These are phyloP conservation scores for Globisporangium nunn DNA, from an alignment of 352 stramenopile species.

Conservation along the genomic window DNA sequence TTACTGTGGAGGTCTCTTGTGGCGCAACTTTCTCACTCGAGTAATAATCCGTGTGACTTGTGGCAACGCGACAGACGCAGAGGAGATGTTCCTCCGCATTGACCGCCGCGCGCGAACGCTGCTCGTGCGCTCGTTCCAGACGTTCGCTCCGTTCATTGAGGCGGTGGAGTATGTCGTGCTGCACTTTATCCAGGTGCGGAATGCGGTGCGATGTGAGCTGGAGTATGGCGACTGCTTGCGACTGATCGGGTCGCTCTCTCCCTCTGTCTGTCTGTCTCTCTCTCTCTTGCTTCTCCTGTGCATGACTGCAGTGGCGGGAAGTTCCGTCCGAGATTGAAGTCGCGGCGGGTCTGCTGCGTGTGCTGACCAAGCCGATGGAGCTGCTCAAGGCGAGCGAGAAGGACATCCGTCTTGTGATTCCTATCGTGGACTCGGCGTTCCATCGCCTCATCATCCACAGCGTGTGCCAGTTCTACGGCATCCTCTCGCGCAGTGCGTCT, in stretches of 20 bases:
- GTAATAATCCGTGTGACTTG: background rate
- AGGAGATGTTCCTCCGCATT: slow-evolving; percentile 75
- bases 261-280: background rate
- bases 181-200: slow-evolving; percentile 70
- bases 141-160: slow-evolving; percentile 69
- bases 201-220: background rate
- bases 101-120: slow-evolving; percentile 65
- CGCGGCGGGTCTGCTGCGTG: slow-evolving; percentile 37
- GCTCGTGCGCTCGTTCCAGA: slow-evolving; percentile 57
- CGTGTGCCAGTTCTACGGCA: slow-evolving; percentile 83
- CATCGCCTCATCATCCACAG: slow-evolving; percentile 85
- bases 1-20: background rate
- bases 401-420: slow-evolving; percentile 62
- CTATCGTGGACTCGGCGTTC: slow-evolving; percentile 76
- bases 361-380: slow-evolving; percentile 63
- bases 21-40: no score
- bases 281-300: background rate
- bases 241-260: no score
- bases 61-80: slow-evolving; percentile 1
- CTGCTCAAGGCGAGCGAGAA: slow-evolving; percentile 48
- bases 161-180: slow-evolving; percentile 71
- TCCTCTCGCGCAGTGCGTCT: slow-evolving; percentile 74
- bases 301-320: slow-evolving; percentile 48
- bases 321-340: slow-evolving; percentile 71
- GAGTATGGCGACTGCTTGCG: background rate